Conservation (phyloP, 371 early-diverging fungal species). For the Mortierella sp. region DNA sequence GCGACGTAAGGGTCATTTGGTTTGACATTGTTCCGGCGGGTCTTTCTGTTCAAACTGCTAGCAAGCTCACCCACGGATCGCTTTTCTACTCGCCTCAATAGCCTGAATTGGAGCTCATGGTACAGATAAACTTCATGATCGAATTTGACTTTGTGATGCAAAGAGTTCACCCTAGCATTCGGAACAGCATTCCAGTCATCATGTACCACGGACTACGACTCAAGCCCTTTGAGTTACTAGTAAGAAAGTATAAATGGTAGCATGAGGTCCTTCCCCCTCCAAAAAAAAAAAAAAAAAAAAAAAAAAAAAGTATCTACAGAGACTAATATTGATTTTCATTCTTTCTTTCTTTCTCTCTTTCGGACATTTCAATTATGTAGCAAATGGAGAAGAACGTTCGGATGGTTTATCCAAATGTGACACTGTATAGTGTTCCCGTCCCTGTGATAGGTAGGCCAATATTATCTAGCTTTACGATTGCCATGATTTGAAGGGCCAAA, state of each 20-base stretch:
- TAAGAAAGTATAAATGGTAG: not conserved
- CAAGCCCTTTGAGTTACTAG: constrained; percentile 13
- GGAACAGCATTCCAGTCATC: constrained; percentile 30
- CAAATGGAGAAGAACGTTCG: constrained; percentile 21
- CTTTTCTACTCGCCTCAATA: constrained; percentile 1
- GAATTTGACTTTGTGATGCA: constrained; percentile 56
- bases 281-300: not conserved
- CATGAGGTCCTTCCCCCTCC: not conserved
- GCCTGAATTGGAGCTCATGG: constrained; percentile 50
- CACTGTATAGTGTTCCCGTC: constrained; percentile 29
- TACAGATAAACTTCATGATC: constrained; percentile 62
- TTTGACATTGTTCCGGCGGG: not conserved
- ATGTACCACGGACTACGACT: constrained; percentile 47
- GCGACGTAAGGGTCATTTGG: constrained; percentile 22
- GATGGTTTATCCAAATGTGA: constrained; percentile 22
- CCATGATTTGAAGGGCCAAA: not conserved
- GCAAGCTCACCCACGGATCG: not conserved
- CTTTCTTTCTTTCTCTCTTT: not conserved
- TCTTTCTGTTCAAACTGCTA: not conserved
- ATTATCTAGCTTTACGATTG: not conserved
- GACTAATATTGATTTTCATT: no score
- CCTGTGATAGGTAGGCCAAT: constrained; percentile 28
- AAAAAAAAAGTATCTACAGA: not conserved
- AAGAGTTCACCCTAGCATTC: constrained; percentile 32
- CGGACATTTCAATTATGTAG: constrained; percentile 4